Percentiles rank a stretch among this genome's conserved stretches.
phyloP scores from a whole-genome alignment of 306 rosid genomes.

The Ziziphus jujuba region DNA sequence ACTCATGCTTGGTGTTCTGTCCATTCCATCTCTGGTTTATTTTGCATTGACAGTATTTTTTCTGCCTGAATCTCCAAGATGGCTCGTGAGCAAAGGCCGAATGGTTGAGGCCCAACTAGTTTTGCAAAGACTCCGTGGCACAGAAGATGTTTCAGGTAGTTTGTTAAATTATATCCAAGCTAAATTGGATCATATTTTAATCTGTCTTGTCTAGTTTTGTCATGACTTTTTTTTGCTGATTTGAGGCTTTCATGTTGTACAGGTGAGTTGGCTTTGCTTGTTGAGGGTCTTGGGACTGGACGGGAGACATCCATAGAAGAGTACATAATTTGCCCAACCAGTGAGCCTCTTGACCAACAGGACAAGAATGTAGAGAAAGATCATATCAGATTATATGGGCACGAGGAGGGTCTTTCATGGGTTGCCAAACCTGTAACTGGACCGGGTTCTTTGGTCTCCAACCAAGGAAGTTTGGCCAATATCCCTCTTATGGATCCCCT shows the following conservation, averaged over 20 bases:
- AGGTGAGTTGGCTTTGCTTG: conserved; percentile 32
- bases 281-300: conserved; percentile 29
- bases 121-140: conserved; percentile 25
- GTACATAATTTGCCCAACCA: conserved; percentile 17
- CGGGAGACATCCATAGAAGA: conserved; percentile 29
- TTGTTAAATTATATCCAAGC: neutral
- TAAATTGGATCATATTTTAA: neutral
- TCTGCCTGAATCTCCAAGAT: conserved; percentile 38
- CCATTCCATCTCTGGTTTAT: conserved; percentile 27
- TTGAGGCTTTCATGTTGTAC: neutral
- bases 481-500: conserved; percentile 26
- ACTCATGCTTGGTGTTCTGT: conserved; percentile 29
- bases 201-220: neutral
- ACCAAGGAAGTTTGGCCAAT: neutral
- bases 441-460: conserved; percentile 2
- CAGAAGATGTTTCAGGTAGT: conserved; percentile 31
- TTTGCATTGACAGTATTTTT: conserved; percentile 24
- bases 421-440: conserved; percentile 17
- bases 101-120: conserved; percentile 31
- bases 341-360: neutral
- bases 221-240: neutral
- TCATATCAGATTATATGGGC: conserved; percentile 2
- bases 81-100: conserved; percentile 36
- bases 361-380: neutral
- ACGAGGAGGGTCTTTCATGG: conserved; percentile 16